Evolutionary conservation across 768 basidiomycete species (phyloP).

Genomic region (Trametes punicea): DNA sequence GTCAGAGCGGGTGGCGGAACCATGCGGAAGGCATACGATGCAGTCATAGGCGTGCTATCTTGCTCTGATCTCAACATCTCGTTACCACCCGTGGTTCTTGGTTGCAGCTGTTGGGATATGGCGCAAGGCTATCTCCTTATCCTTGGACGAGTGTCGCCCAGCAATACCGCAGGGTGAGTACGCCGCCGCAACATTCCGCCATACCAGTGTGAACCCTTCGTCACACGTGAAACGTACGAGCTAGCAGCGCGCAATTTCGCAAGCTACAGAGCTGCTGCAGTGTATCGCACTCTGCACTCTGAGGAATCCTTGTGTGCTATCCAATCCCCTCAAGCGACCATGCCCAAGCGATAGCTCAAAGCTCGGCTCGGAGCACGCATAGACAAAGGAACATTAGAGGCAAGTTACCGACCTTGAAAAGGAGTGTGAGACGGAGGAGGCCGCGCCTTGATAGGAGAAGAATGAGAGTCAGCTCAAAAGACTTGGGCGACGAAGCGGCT

Average conservation of each 20-base stretch:
- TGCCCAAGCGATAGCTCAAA: not conserved
- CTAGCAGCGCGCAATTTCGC: too few species aligned
- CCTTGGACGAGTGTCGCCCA: too few species aligned
- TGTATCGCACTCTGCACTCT: not conserved
- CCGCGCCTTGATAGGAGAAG: constrained; percentile 48
- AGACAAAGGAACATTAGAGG: constrained; percentile 15
- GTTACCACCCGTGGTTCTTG: too few species aligned
- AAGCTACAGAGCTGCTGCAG: too few species aligned
- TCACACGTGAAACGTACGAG: too few species aligned
- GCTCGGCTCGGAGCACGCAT: not conserved
- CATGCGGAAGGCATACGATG: constrained; percentile 5
- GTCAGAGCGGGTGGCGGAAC: not conserved
- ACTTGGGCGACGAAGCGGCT: constrained; percentile 27
- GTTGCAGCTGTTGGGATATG: too few species aligned
- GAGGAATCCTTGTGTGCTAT: not conserved
- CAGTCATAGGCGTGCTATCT: not conserved
- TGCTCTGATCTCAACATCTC: too few species aligned
- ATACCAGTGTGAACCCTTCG: too few species aligned
- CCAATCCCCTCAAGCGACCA: not conserved
- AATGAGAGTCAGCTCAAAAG: constrained; percentile 30
- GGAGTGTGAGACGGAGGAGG: constrained; percentile 68
- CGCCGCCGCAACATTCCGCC: too few species aligned
- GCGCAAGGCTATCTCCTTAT: too few species aligned
- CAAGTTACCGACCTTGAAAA: constrained; percentile 49
- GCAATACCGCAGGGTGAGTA: too few species aligned